Percentiles rank a stretch among this genome's conserved stretches.
Evolutionary conservation across 306 rosid species (phyloP).

Genomic region (Lathyrus aphaca): DNA sequence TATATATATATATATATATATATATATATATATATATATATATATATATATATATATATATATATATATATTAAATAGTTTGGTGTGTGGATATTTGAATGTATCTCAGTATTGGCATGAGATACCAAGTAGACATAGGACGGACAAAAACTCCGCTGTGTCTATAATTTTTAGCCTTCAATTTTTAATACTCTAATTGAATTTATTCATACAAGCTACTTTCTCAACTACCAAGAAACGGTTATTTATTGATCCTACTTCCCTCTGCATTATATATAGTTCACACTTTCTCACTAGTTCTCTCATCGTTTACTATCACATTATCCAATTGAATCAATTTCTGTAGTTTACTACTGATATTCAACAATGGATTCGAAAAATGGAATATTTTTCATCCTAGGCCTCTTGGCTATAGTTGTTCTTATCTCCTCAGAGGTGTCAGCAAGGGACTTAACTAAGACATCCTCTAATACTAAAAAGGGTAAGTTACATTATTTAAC

Average conservation of each 20-base stretch:
- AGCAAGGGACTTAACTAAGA: slow-evolving; percentile 41
- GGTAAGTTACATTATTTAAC: slow-evolving; percentile 7
- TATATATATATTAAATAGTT: too few relatives aligned
- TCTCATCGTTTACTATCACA: slow-evolving; percentile 15
- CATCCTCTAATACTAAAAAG: slow-evolving; percentile 26
- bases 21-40: too few relatives aligned
- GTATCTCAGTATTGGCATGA: too few relatives aligned
- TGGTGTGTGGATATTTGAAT: too few relatives aligned
- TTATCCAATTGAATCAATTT: not conserved
- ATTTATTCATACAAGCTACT: not conserved
- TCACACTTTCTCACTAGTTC: not conserved
- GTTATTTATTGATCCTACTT: not conserved
- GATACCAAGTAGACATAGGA: too few relatives aligned
- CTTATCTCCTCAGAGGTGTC: slow-evolving; percentile 34
- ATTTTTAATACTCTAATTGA: not conserved
- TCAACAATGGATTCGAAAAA: slow-evolving; percentile 50
- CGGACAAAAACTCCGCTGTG: too few relatives aligned
- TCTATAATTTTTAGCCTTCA: too few relatives aligned
- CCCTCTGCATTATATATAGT: slow-evolving; percentile 31
- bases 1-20: too few relatives aligned
- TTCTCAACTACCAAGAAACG: not conserved
- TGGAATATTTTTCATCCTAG: slow-evolving; percentile 29
- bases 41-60: too few relatives aligned
- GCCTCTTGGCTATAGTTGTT: slow-evolving; percentile 48
- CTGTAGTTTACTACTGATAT: not conserved